A percentile compares a stretch with the other conserved stretches of the same genome.
phyloP scores from a whole-genome alignment of 257 asterid species.

The Salvia hispanica region DNA sequence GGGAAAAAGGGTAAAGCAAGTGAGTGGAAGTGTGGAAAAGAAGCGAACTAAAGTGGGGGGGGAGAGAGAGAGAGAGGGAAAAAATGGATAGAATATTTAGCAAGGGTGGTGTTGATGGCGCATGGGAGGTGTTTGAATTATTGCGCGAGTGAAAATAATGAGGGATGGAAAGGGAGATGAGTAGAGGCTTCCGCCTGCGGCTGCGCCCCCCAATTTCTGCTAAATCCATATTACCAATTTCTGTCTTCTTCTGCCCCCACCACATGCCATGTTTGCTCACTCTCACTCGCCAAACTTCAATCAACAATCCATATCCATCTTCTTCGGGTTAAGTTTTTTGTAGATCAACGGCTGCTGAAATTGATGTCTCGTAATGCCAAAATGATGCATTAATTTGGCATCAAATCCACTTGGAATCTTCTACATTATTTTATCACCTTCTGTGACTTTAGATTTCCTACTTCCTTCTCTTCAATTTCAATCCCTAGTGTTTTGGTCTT shows the following conservation, averaged over 20 bases:
- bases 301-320: background rate
- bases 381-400: too few species aligned
- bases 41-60: slow-evolving; percentile 37
- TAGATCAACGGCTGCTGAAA: too few species aligned
- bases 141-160: slow-evolving; percentile 29
- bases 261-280: slow-evolving; percentile 34
- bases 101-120: slow-evolving; percentile 38
- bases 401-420: too few species aligned
- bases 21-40: slow-evolving; percentile 37
- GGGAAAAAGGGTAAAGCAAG: slow-evolving; percentile 26
- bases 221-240: slow-evolving; percentile 17
- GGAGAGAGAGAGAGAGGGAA: slow-evolving; percentile 9
- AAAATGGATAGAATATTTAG: slow-evolving; percentile 2
- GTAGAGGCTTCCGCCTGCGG: slow-evolving; percentile 10
- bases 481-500: too few species aligned
- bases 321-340: too few species aligned
- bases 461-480: too few species aligned
- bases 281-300: background rate
- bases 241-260: slow-evolving; percentile 28
- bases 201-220: slow-evolving; percentile 27
- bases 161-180: slow-evolving; percentile 36
- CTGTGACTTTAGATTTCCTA: too few species aligned
- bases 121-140: slow-evolving; percentile 50
- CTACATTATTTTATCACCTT: too few species aligned
- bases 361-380: too few species aligned